Evolutionary conservation across 2,329 filamentous ascomycete genomes (phyloP), one percentile per base, ranked within the genome.

Genomic region (Zymoseptoria crescenta): DNA sequence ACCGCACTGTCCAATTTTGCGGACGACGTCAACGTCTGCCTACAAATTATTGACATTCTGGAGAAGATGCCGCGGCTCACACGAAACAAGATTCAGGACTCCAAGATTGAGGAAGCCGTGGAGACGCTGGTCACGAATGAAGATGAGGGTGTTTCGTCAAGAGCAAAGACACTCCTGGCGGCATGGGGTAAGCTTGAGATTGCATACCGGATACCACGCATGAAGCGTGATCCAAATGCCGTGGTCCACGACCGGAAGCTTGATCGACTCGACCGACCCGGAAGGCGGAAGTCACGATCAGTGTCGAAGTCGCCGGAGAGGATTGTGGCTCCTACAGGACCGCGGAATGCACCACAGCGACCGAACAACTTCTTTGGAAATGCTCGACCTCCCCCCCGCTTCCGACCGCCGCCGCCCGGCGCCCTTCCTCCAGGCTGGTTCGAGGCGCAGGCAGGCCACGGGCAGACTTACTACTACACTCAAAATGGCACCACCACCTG

Each of bases 21-120:
- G 63, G 88, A 91, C n/a, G 94, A 97, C 72, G 81, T 87, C 73
- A 96, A 96, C 67, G 86, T 97, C 28, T 85, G 95, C 45, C 77
- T 96, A 62, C 94, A 97, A 74, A 87, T 96, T 28, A 80, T 99
- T 62, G 87, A 94, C 64, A 91, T 99, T 57, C 82, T 99, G 20
- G 87, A 95, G 73, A 87, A 86, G 64, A 88, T 97, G 64, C 94
- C 94, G 0, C 87, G 93, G 8, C 79, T 97, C 54, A 97, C 94
- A 20, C 87, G 91, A 60, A 99, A 99, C 79, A 99, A 99, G 76
- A 96, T 99, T 59, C 87, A 89, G 65, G 92, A 96, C 69, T 96
- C 94, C 8, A 96, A 96, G 69, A 96, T 99, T 62, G 94, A 97
- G 73, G 81, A 86, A 1, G 87, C 88, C 0, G 83, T 99, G 49